Evolutionary conservation across 2,329 filamentous ascomycete species (phyloP), one percentile per base, ranked within the genome.

Genomic region (Alternaria brassicicola): DNA sequence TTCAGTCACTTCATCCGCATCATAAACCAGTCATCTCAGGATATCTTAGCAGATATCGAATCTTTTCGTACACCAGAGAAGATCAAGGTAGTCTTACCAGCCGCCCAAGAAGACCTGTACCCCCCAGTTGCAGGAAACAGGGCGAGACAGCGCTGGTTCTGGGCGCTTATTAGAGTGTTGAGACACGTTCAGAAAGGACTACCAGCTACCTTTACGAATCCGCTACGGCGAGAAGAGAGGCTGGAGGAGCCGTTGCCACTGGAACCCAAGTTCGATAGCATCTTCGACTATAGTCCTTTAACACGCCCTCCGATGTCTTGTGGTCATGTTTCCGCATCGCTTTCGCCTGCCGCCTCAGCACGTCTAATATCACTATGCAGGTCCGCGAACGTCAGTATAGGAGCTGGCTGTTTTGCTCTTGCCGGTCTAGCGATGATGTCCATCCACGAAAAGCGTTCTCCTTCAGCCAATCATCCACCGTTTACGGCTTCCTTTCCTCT

Each of bases 41-140:
- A 53, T 0, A 59, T 71, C 9, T 26, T 62, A 17, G 31, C 42
- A 2, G 59, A 66, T 0, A 66, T 72, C 15, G 28, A 26, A 1
- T 8, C 33, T 0, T 42, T 55, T 4, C 33, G 63, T 10, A 23
- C 42, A 0, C 26, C 41, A 3, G 53, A 65, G 2, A 57, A 53
- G 6, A 66, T 81, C 4, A 48, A 48, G n/a, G 43, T 39, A 6
- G 68, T 68, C 17, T 67, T 82, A 1, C 80, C 80, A 3, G 70
- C 72, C 2, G 78, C 81, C 2, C 81, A 83, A 67, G 81, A 83
- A 69, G 79, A 80, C 19, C 59, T 82, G 0, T 83, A 82, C 47
- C 79, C 80, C 1, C 64, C 59, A 0, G 71, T 81, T 0, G 42
- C 66, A 1, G 79, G 79, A 30, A 78, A 62, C 21, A 52, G 52